Conservation (phyloP, 352 stramenopile genomes). For the Globisporangium cylindrosporum region DNA sequence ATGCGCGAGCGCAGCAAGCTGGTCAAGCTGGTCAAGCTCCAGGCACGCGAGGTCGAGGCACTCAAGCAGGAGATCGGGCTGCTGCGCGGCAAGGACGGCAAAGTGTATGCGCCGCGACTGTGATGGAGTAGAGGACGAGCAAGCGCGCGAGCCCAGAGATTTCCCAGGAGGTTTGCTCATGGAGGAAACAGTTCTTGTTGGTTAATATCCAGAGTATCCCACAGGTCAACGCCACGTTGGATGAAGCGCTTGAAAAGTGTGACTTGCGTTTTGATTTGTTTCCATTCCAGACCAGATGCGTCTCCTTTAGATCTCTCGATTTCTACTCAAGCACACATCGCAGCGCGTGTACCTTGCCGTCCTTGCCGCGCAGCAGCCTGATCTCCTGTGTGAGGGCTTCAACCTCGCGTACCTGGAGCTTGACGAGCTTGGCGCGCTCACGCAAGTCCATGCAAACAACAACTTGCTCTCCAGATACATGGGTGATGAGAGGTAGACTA, state of each 20-base stretch:
- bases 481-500: no score
- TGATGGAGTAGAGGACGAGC: constrained; percentile 13
- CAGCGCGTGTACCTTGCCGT: no score
- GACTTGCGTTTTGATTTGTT: neutral
- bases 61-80: constrained; percentile 89
- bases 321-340: no score
- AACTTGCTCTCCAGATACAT: no score
- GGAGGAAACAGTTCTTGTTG: neutral
- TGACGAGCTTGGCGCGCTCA: no score
- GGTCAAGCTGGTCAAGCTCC: constrained; percentile 88
- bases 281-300: neutral
- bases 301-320: no score
- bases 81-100: constrained; percentile 80
- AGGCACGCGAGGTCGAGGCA: constrained; percentile 88
- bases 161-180: neutral
- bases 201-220: neutral
- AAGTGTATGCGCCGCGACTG: constrained; percentile 51
- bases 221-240: no score
- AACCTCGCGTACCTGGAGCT: no score
- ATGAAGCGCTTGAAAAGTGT: neutral
- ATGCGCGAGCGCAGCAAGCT: constrained; percentile 88
- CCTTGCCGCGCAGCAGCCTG: no score
- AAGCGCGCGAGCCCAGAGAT: neutral
- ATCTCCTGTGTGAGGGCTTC: no score
- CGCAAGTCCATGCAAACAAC: no score